Conservation (phyloP, 176 grass and related monocot genomes). For the Guadua angustifolia region DNA sequence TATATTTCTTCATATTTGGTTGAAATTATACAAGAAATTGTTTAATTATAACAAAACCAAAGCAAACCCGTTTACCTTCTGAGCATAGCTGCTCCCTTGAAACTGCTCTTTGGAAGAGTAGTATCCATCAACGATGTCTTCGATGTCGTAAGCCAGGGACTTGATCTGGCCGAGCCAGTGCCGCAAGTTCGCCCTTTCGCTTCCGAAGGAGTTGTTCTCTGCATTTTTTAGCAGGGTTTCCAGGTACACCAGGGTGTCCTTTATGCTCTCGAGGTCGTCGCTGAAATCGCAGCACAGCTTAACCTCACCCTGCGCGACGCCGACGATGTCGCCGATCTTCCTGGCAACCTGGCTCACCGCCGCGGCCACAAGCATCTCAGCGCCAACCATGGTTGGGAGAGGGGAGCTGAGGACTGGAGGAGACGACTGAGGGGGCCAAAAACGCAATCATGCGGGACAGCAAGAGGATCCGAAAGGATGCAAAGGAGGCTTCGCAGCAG, state of each 20-base stretch:
- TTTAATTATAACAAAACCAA: neutral
- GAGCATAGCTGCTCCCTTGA: slow-evolving; percentile 27
- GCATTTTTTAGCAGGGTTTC: slow-evolving; percentile 50
- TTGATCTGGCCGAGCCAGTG: slow-evolving; percentile 55
- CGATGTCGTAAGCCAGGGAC: slow-evolving; percentile 53
- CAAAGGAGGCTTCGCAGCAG: too few relatives aligned
- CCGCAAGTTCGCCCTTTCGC: slow-evolving; percentile 41
- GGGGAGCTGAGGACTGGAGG: too few relatives aligned
- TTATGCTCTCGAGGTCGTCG: slow-evolving; percentile 47
- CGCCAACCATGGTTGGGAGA: slow-evolving; percentile 32
- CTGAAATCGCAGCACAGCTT: slow-evolving; percentile 52
- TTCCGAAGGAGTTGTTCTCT: slow-evolving; percentile 51
- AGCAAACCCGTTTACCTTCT: slow-evolving; percentile 21
- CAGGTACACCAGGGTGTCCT: slow-evolving; percentile 42
- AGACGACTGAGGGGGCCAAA: too few relatives aligned
- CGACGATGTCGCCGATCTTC: slow-evolving; percentile 42
- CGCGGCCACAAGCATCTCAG: slow-evolving; percentile 50
- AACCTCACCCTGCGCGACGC: slow-evolving; percentile 40
- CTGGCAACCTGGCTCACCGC: slow-evolving; percentile 51
- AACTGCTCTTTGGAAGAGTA: slow-evolving; percentile 46
- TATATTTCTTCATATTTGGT: neutral
- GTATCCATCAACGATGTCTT: slow-evolving; percentile 51
- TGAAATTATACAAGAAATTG: neutral
- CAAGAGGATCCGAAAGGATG: too few relatives aligned
- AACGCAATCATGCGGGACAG: too few relatives aligned